A percentile compares a stretch with the other conserved stretches of the same genome.
Conservation (phyloP, 768 basidiomycete genomes). For the Lactarius indigo region DNA sequence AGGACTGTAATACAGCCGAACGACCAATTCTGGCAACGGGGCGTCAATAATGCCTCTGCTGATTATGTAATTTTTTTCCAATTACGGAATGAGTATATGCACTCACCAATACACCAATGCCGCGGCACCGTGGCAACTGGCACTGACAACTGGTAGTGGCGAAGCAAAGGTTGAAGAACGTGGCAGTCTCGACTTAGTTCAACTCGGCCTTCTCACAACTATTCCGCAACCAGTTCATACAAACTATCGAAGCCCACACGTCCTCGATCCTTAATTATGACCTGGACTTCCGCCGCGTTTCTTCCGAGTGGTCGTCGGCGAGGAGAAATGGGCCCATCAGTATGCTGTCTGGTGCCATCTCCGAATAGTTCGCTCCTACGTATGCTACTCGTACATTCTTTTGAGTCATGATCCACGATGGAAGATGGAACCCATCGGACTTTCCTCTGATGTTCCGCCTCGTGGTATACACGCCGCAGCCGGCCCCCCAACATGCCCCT, state of each 20-base stretch:
- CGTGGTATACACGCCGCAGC: constrained; percentile 24
- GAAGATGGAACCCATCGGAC: constrained; percentile 15
- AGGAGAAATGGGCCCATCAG: neutral
- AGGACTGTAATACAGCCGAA: no score
- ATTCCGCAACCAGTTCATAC: constrained; percentile 16
- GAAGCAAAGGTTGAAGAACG: neutral
- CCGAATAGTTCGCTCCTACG: constrained; percentile 12
- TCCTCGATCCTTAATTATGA: neutral
- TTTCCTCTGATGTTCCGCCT: constrained; percentile 9
- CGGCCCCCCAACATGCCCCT: constrained; percentile 21
- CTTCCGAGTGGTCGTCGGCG: neutral
- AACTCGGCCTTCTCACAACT: constrained; percentile 3
- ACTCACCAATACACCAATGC: neutral
- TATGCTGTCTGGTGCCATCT: constrained; percentile 3
- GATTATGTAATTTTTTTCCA: neutral
- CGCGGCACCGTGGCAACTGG: neutral
- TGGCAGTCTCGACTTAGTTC: neutral
- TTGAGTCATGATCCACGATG: constrained; percentile 15
- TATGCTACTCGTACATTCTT: neutral
- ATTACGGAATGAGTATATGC: neutral
- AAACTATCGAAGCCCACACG: neutral
- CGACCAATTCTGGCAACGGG: no score
- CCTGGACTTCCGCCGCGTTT: constrained; percentile 12
- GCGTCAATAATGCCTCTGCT: no score
- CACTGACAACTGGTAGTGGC: neutral